Evolutionary conservation across 192 early-diverging fungal genomes (phyloP).

Genomic region (Coemansia sp.): DNA sequence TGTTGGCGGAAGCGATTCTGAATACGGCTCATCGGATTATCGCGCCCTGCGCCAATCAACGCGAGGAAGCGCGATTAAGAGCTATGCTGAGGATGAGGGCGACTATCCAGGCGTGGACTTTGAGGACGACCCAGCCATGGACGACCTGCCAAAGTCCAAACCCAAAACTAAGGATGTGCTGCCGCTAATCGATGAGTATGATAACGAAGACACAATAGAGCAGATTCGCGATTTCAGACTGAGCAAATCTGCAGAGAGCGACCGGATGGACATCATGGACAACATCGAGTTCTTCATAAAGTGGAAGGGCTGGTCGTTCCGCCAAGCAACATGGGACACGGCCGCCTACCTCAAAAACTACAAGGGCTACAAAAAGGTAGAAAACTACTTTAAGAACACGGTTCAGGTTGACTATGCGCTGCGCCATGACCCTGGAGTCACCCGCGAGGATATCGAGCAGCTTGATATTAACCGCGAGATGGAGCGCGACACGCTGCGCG

Average conservation of each 20-base stretch:
- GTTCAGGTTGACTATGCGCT: slow-evolving; percentile 62
- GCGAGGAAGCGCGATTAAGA: slow-evolving; percentile 41
- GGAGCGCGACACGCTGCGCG: slow-evolving; percentile 74
- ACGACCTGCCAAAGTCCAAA: slow-evolving; percentile 15
- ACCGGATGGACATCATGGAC: slow-evolving; percentile 34
- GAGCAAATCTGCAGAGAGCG: slow-evolving; percentile 19
- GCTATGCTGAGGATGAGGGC: slow-evolving; percentile 52
- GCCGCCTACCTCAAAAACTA: slow-evolving; percentile 63
- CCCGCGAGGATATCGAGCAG: slow-evolving; percentile 88
- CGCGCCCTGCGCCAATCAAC: slow-evolving; percentile 46
- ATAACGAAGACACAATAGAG: slow-evolving; percentile 49
- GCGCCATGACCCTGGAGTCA: slow-evolving; percentile 66
- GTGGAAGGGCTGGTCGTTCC: slow-evolving; percentile 89
- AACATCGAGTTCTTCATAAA: slow-evolving; percentile 89
- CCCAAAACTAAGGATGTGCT: slow-evolving; percentile 25
- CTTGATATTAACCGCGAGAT: slow-evolving; percentile 82
- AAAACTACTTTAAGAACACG: slow-evolving; percentile 76
- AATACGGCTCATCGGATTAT: slow-evolving; percentile 50
- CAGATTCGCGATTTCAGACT: slow-evolving; percentile 53
- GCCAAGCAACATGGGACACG: slow-evolving; percentile 89
- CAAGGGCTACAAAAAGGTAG: slow-evolving; percentile 87
- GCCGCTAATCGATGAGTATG: slow-evolving; percentile 49
- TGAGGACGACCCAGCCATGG: slow-evolving; percentile 40
- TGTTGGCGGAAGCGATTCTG: slow-evolving; percentile 51
- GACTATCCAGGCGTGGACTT: slow-evolving; percentile 46